Percentiles rank a stretch among this genome's conserved stretches.
These are phyloP conservation scores for Colletotrichum agaves DNA, from an alignment of 2,329 filamentous ascomycete species.

Conservation along the genomic window DNA sequence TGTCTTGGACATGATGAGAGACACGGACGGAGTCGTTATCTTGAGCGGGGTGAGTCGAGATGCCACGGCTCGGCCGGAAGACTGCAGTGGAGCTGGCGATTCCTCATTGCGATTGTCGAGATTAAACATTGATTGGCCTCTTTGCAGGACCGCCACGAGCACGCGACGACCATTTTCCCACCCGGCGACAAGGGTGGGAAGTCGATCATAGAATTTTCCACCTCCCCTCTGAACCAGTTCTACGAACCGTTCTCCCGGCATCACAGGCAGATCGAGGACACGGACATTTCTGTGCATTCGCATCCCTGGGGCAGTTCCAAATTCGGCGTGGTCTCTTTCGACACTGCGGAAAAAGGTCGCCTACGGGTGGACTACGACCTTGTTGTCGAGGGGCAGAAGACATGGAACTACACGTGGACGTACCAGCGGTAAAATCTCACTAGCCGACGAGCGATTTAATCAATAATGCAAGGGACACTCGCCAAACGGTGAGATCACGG, in stretches of 20 bases:
- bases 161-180: slow-evolving; percentile 64
- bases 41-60: slow-evolving; percentile 63
- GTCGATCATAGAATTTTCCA: slow-evolving; percentile 72
- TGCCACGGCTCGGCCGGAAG: neutral
- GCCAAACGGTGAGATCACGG: neutral
- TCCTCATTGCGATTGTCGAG: slow-evolving; percentile 23
- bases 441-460: neutral
- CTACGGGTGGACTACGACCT: slow-evolving; percentile 23
- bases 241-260: slow-evolving; percentile 70
- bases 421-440: neutral
- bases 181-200: slow-evolving; percentile 50
- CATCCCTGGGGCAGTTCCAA: slow-evolving; percentile 32
- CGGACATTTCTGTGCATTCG: slow-evolving; percentile 25
- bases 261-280: slow-evolving; percentile 65
- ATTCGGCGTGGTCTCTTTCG: slow-evolving; percentile 16
- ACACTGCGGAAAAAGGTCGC: slow-evolving; percentile 7
- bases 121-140: slow-evolving; percentile 10
- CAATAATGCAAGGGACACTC: neutral
- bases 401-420: slow-evolving; percentile 25
- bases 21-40: slow-evolving; percentile 69
- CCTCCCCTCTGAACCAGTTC: slow-evolving; percentile 75
- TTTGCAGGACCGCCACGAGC: slow-evolving; percentile 68
- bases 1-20: slow-evolving; percentile 74
- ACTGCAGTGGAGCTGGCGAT: slow-evolving; percentile 1
- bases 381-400: slow-evolving; percentile 13